Conservation (phyloP, 1,284 basidiomycete species). For the Baeospora myosura region DNA sequence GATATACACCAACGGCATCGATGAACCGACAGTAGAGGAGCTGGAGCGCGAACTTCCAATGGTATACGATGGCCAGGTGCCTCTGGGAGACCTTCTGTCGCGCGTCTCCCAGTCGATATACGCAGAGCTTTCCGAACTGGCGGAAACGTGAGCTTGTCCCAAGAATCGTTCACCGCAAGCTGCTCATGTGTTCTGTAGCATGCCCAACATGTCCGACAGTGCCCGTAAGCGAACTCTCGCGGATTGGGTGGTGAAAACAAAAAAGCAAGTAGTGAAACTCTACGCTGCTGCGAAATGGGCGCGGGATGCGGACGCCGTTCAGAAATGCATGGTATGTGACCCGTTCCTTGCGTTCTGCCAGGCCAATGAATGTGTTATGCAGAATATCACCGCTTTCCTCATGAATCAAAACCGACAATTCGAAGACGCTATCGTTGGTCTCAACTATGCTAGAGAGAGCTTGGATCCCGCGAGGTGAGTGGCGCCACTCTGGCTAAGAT, state of each 20-base stretch:
- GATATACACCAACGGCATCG: constrained; percentile 18
- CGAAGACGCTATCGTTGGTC: constrained; percentile 56
- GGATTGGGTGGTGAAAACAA: constrained; percentile 81
- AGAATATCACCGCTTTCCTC: constrained; percentile 82
- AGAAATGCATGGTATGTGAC: constrained; percentile 77
- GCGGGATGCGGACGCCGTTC: constrained; percentile 70
- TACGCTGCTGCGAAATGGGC: constrained; percentile 83
- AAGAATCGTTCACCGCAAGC: background rate
- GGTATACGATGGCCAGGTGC: constrained; percentile 71
- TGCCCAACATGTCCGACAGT: constrained; percentile 79
- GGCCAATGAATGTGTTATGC: no score
- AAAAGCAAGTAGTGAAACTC: constrained; percentile 85
- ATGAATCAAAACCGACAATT: constrained; percentile 81
- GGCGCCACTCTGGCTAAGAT: background rate
- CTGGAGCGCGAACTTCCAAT: constrained; percentile 70
- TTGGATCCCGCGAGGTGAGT: constrained; percentile 62
- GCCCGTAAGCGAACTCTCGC: constrained; percentile 77
- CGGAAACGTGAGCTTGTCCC: constrained; percentile 65
- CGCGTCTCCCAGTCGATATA: constrained; percentile 75
- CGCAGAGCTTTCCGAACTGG: constrained; percentile 74
- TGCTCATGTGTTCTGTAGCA: constrained; percentile 33
- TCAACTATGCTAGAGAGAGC: constrained; percentile 60
- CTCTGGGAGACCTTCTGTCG: constrained; percentile 68
- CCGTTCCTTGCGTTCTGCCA: constrained; percentile 1
- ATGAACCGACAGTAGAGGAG: constrained; percentile 44